Evolutionary conservation across 805 yeast genomes (phyloP), one percentile per base, ranked within the genome.

Genomic region (Candida orba): DNA sequence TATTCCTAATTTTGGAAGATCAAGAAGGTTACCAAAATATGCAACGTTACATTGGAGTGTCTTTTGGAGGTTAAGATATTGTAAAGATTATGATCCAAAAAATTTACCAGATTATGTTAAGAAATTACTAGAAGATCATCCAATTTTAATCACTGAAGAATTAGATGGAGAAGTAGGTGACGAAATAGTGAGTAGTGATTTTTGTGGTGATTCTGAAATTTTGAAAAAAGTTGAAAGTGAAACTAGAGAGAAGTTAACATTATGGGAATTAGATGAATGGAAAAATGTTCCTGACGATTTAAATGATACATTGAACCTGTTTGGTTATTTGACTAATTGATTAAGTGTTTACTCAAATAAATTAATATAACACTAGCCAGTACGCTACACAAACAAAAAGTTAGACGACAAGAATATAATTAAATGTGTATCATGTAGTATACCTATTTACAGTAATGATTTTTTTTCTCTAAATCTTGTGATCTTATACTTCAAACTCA

Each of bases 1-100:
- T 51, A 53, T 62, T 13, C 87, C 87, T 1, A 80, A 81, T 53
- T 52, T 78, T 4, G 87, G 87, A 2, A 63, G 75, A 13, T 44
- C 57, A 5, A 64, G 87, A 46, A 63, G 63, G 35, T 60, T 81
- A 4, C 84, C 85, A 1, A 46, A 48, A 2, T 59, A 67, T 45
- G 70, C 73, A 10, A 59, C 58, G 13, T 47, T 79, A 30, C 87
- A 81, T 58, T 81, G 87, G 86, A 78, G 85, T 37, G 70, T 79
- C 1, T 67, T 65, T 47, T 80, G 81, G 77, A 64, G 82, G 49
- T 52, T 73, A 42, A 75, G 69, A 46, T 68, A 62, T 48, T 66
- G 73, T 41, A 43, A 56, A 31, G 74, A 70, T 49, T 76, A 77
- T 49, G 44, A 59, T 1, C 82, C 82, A 0, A 41, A 38, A 1